Conservation (phyloP, 2,329 filamentous ascomycete species). For the Thielaviopsis punctulata region DNA sequence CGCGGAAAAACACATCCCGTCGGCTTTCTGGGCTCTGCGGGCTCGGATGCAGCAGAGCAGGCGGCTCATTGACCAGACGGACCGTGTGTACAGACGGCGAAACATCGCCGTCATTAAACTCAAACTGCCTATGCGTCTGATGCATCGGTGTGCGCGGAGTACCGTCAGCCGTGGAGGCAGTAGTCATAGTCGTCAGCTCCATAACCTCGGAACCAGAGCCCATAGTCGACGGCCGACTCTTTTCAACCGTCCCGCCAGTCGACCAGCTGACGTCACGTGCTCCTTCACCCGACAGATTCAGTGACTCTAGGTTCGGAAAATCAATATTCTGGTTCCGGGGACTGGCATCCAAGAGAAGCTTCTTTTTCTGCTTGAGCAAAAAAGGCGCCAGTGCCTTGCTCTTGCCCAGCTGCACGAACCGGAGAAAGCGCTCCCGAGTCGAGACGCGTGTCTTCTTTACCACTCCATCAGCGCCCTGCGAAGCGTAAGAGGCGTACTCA, state of each 20-base stretch:
- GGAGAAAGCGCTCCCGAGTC: constrained; percentile 1
- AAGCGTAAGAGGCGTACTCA: neutral
- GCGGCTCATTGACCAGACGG: constrained; percentile 8
- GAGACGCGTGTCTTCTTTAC: constrained; percentile 2
- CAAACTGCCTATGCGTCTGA: constrained; percentile 4
- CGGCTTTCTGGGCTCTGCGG: constrained; percentile 10
- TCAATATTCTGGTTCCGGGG: neutral
- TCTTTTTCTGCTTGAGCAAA: neutral
- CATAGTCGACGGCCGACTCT: constrained; percentile 3
- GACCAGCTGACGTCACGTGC: neutral
- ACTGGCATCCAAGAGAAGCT: neutral
- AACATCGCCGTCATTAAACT: constrained; percentile 6
- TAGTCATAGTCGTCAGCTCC: constrained; percentile 2
- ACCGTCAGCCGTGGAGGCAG: neutral
- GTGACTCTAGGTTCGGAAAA: neutral
- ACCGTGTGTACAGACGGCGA: constrained; percentile 10
- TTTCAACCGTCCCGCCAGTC: neutral
- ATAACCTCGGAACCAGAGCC: neutral
- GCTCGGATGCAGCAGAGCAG: constrained; percentile 9
- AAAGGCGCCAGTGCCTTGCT: constrained; percentile 6
- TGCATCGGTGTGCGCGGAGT: constrained; percentile 3
- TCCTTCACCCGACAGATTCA: neutral
- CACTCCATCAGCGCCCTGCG: neutral
- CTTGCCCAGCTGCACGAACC: constrained; percentile 6
- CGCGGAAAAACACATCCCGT: constrained; percentile 10